Conservation (phyloP, 2,329 filamentous ascomycete genomes). For the Pseudogymnoascus sp. region DNA sequence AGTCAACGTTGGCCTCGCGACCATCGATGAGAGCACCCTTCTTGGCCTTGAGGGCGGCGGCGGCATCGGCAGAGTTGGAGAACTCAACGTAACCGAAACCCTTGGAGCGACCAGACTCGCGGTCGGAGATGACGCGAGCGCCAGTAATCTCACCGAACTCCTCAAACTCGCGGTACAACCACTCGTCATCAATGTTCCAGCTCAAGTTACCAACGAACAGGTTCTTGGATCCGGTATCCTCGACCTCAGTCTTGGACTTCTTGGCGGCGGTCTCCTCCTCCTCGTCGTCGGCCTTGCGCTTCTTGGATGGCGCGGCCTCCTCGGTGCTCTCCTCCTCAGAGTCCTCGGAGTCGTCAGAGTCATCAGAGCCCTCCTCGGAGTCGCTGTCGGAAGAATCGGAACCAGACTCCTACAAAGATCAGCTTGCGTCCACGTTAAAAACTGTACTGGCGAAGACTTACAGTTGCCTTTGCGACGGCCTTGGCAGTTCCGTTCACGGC, state of each 20-base stretch:
- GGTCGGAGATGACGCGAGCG: slow-evolving; percentile 61
- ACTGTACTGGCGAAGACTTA: slow-evolving; percentile 18
- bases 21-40: slow-evolving; percentile 58
- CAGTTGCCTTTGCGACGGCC: slow-evolving; percentile 25
- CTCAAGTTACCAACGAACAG: slow-evolving; percentile 68
- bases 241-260: slow-evolving; percentile 45
- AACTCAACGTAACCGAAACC: slow-evolving; percentile 72
- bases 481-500: slow-evolving; percentile 27
- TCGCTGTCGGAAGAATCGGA: slow-evolving; percentile 17
- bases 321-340: slow-evolving; percentile 26
- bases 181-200: slow-evolving; percentile 70
- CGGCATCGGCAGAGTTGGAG: slow-evolving; percentile 50
- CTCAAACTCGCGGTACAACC: slow-evolving; percentile 62
- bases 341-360: slow-evolving; percentile 19
- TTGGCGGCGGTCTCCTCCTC: slow-evolving; percentile 37
- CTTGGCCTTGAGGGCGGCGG: slow-evolving; percentile 57
- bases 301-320: slow-evolving; percentile 42
- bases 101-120: slow-evolving; percentile 59
- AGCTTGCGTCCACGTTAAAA: slow-evolving; percentile 12
- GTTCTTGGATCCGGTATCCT: slow-evolving; percentile 45
- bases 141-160: slow-evolving; percentile 58
- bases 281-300: slow-evolving; percentile 50
- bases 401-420: slow-evolving; percentile 19
- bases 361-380: slow-evolving; percentile 9
- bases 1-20: slow-evolving; percentile 63